phyloP scores from a whole-genome alignment of 208 protist genomes.

The Crithidia bombi region DNA sequence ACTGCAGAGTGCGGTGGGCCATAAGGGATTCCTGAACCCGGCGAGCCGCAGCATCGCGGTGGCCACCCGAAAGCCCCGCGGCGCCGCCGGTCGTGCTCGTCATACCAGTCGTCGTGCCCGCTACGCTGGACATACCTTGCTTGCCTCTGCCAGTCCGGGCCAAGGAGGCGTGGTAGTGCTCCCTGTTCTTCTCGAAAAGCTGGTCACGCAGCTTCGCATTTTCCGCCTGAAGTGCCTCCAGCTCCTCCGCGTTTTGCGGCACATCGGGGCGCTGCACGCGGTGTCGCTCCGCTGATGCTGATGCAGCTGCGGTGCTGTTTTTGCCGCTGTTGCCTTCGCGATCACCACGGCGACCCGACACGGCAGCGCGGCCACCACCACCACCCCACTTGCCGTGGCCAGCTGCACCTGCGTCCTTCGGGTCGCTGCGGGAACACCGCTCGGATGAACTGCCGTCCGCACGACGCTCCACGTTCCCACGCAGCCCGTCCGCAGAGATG shows the following conservation, averaged over 20 bases:
- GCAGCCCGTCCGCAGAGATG: not conserved
- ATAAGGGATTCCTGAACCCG: conserved; percentile 50
- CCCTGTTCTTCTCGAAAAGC: conserved; percentile 39
- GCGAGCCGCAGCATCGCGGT: conserved; percentile 38
- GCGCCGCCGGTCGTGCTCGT: not conserved
- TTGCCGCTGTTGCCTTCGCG: not conserved
- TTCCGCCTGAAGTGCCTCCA: conserved; percentile 44
- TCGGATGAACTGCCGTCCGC: conserved; percentile 7
- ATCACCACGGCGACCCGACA: not conserved
- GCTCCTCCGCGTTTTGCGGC: conserved; percentile 47
- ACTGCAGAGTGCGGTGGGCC: conserved; percentile 45
- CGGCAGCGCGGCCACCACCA: not conserved
- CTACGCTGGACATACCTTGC: not conserved
- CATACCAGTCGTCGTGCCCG: not conserved
- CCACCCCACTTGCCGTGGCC: not conserved
- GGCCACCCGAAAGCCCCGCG: not conserved
- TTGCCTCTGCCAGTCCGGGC: conserved; percentile 19
- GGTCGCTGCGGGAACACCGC: not conserved
- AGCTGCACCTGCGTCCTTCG: too few species aligned
- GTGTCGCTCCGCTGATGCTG: not conserved
- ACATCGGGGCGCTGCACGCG: conserved; percentile 24
- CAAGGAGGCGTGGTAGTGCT: conserved; percentile 32
- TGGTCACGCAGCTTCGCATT: conserved; percentile 54
- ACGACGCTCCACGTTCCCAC: not conserved
- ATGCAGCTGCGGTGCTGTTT: not conserved